Conservation (phyloP, 2,329 filamentous ascomycete species). For the Chrysoporthe austroafricana region DNA sequence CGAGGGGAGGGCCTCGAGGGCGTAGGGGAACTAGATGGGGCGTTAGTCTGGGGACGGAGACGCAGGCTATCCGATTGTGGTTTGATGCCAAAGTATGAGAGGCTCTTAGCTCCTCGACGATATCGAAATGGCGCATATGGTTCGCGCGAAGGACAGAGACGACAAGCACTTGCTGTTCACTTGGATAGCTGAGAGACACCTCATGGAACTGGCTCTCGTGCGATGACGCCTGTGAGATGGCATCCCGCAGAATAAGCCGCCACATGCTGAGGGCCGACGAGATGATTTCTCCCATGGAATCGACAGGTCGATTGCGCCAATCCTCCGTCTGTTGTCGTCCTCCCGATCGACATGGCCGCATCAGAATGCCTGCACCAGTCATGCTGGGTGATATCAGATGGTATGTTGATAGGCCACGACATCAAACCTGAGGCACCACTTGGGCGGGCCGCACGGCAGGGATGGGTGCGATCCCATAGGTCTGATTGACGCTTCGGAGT, state of each 20-base stretch:
- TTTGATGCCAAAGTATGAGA: background rate
- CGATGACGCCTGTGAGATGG: background rate
- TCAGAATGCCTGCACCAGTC: slow-evolving; percentile 13
- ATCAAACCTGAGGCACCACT: slow-evolving; percentile 8
- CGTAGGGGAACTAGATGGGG: slow-evolving; percentile 73
- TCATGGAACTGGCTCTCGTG: background rate
- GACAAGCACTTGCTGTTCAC: slow-evolving; percentile 1
- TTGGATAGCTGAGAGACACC: background rate
- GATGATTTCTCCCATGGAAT: background rate
- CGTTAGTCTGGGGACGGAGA: slow-evolving; percentile 18
- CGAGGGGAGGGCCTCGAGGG: slow-evolving; percentile 66
- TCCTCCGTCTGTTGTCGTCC: background rate
- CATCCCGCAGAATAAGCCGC: background rate
- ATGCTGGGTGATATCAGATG: slow-evolving; percentile 20
- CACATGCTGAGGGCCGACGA: background rate
- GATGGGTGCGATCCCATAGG: slow-evolving; percentile 25
- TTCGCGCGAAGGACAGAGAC: background rate
- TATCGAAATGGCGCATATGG: background rate
- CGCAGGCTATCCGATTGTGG: slow-evolving; percentile 8
- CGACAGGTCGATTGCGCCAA: background rate
- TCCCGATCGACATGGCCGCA: slow-evolving; percentile 8
- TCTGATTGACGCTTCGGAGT: slow-evolving; percentile 20
- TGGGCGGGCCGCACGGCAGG: slow-evolving; percentile 10
- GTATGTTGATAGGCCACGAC: slow-evolving; percentile 3
- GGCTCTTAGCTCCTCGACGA: background rate